Evolutionary conservation across 2,329 filamentous ascomycete species (phyloP).

Genomic region (Peltaster fructicola): DNA sequence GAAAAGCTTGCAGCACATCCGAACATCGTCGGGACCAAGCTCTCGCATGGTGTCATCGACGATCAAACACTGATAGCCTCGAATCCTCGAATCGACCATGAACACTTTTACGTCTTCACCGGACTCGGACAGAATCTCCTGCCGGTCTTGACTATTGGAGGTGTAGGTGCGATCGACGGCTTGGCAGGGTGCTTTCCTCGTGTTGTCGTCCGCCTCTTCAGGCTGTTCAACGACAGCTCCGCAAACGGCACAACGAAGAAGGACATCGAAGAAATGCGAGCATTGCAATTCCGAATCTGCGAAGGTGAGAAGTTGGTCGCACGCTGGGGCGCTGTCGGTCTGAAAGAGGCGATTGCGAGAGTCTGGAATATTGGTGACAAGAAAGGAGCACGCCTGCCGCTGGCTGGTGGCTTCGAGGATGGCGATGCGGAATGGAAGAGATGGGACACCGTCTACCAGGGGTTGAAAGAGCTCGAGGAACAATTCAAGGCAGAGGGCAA

Average conservation of each 20-base stretch:
- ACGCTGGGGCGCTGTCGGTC: conserved; percentile 42
- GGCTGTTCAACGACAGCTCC: conserved; percentile 25
- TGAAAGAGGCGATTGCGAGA: conserved; percentile 45
- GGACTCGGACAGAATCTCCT: conserved; percentile 49
- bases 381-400: conserved; percentile 42
- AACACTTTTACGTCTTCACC: conserved; percentile 43
- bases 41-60: conserved; percentile 51
- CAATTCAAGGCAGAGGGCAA: conserved; percentile 13
- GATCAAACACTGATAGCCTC: conserved; percentile 43
- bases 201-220: conserved; percentile 40
- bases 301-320: conserved; percentile 44
- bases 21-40: conserved; percentile 53
- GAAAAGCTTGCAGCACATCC: conserved; percentile 41
- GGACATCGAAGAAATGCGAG: conserved; percentile 31
- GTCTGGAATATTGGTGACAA: conserved; percentile 41
- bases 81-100: conserved; percentile 40
- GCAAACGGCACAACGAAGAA: conserved; percentile 25
- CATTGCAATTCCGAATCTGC: conserved; percentile 43
- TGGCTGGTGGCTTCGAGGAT: conserved; percentile 39
- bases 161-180: conserved; percentile 49
- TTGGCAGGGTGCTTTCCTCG: conserved; percentile 48
- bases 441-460: conserved; percentile 30
- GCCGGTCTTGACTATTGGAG: conserved; percentile 43
- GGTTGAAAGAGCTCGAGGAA: conserved; percentile 28
- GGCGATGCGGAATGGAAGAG: conserved; percentile 40